Percentiles rank a stretch among this genome's conserved stretches.
These are phyloP conservation scores for Leccinum broughii DNA, from an alignment of 768 basidiomycete genomes.

Conservation along the genomic window DNA sequence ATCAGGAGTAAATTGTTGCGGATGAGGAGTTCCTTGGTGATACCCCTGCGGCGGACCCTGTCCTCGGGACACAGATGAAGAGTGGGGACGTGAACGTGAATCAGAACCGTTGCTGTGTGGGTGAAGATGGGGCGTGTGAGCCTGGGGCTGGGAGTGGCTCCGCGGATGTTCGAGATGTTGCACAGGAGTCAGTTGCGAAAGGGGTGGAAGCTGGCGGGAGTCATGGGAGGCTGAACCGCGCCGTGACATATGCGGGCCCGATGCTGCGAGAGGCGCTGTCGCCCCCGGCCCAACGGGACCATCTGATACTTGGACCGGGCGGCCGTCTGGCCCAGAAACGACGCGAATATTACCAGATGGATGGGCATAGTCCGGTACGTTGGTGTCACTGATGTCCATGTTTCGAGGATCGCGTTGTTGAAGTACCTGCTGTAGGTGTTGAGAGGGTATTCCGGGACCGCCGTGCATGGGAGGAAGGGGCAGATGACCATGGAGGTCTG, in stretches of 20 bases:
- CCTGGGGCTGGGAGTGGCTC: constrained; percentile 36
- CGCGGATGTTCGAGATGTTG: constrained; percentile 40
- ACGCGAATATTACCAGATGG: constrained; percentile 49
- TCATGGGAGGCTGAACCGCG: constrained; percentile 47
- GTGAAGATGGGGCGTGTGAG: constrained; percentile 44
- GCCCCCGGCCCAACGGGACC: constrained; percentile 45
- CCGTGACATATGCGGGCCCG: constrained; percentile 42
- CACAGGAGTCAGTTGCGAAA: constrained; percentile 48
- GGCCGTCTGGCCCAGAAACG: constrained; percentile 48
- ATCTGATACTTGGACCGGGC: constrained; percentile 51
- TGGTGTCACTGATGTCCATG: constrained; percentile 48
- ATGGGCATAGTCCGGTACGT: constrained; percentile 50
- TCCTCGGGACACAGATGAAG: constrained; percentile 52
- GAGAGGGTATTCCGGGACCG: constrained; percentile 39
- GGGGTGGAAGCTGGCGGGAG: constrained; percentile 49
- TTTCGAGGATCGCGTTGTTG: constrained; percentile 42
- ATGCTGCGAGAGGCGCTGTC: constrained; percentile 38
- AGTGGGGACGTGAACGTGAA: constrained; percentile 50
- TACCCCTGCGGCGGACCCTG: constrained; percentile 36
- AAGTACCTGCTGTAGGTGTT: constrained; percentile 27
- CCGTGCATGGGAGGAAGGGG: constrained; percentile 34
- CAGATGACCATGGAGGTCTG: constrained; percentile 45
- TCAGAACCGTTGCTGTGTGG: constrained; percentile 42
- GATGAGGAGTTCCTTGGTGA: constrained; percentile 40
- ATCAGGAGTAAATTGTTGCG: constrained; percentile 50